Base-by-base conservation (phyloP, 108 stramenopile genomes). In the Cyclotella sp. region DNA sequence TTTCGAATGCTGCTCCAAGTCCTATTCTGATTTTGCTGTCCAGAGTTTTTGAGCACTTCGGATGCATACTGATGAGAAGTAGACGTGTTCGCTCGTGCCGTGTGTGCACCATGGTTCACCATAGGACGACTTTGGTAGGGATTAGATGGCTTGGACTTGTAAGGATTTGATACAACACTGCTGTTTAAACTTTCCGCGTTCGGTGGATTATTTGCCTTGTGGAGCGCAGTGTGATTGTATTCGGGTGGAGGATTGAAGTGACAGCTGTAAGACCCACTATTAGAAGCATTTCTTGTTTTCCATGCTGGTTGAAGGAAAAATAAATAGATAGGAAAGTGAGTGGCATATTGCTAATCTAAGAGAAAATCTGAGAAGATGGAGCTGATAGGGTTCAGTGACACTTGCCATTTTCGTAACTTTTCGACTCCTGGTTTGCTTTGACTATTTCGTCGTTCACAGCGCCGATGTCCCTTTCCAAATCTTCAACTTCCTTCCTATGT, bases 151-250 rank as follows among this genome's bases (percentile, higher is more conserved):
- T 61, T 72, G 59, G 42, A 39, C 44, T 82, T 82, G 75, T 82
- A 82, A n/a, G 81, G 81, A 54, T 82, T 82, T n/a, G 70, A 71
- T n/a, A 82, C 58, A 28, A 44, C 30, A n/a, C 21, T 53, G 30
- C 30, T 51, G 7, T 19, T 55, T 15, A 43, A 70, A 4, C 15
- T 58, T 15, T 16, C 12, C 11, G 40, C 40, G 24, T 26, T 30
- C 21, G 2, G 15, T 49, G 6, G 21, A 41, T 18, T 27, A 42
- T 44, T 70, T 40, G 53, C 21, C 59, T 22, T 63, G 41, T 62
- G 29, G 45, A 47, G 44, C 61, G 47, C 60, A 42, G 54, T 30
- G 61, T 44, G 44, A 54, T 68, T 69, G 57, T 66, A n/a, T 43
- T 76, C 43, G 45, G 69, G 58, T 52, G 68, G 49, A 44, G 72